Conservation (phyloP, 2,329 filamentous ascomycete genomes). For the Penicillium sp. region DNA sequence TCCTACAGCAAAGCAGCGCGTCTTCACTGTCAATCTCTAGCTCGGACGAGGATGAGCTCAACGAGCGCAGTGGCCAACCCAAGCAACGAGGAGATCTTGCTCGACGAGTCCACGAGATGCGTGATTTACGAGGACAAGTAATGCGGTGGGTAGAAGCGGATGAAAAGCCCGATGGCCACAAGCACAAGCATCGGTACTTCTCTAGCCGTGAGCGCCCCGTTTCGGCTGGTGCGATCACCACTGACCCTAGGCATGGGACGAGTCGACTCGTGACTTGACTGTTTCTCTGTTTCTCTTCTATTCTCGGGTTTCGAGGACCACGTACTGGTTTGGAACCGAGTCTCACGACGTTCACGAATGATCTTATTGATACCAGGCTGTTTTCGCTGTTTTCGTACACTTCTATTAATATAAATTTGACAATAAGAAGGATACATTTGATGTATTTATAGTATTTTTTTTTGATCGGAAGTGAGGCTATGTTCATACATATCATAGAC, state of each 20-base stretch:
- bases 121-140: conserved; percentile 32
- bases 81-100: conserved; percentile 25
- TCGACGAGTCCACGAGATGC: conserved; percentile 29
- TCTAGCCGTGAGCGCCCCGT: conserved; percentile 14
- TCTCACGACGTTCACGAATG: conserved; percentile 16
- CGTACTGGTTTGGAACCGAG: conserved; percentile 14
- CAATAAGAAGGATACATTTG: neutral
- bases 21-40: conserved; percentile 45
- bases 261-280: neutral
- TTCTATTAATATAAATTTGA: conserved; percentile 1
- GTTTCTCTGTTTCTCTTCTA: neutral
- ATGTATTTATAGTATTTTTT: neutral
- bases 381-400: neutral
- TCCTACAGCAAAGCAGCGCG: conserved; percentile 44
- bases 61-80: conserved; percentile 30
- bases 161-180: conserved; percentile 17
- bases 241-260: neutral
- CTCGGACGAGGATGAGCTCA: conserved; percentile 52
- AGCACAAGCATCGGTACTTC: conserved; percentile 15
- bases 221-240: conserved; percentile 9
- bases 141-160: conserved; percentile 31
- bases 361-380: conserved; percentile 5
- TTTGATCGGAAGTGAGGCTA: neutral
- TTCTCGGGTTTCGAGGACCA: neutral
- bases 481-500: neutral